Conservation (phyloP, 1,284 basidiomycete genomes). For the Mycena citricolor region DNA sequence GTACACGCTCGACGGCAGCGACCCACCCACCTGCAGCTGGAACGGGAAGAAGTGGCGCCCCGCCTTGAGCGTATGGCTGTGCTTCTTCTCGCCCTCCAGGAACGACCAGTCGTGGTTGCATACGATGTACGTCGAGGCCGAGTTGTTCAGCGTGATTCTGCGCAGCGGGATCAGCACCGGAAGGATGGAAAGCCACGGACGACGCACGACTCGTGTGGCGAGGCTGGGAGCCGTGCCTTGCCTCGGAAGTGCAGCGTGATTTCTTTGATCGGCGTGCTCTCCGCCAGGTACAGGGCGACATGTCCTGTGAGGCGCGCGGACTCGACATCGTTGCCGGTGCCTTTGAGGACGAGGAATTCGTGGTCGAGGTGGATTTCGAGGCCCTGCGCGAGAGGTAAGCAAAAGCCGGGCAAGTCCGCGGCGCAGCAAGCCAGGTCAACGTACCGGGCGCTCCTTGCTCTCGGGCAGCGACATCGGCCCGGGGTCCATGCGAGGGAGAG, state of each 20-base stretch:
- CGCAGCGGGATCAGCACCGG: conserved; percentile 22
- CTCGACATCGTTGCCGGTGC: conserved; percentile 82
- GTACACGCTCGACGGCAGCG: conserved; percentile 74
- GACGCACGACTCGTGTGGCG: conserved; percentile 66
- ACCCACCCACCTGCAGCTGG: conserved; percentile 78
- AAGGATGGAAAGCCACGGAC: conserved; percentile 20
- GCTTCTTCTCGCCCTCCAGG: conserved; percentile 74
- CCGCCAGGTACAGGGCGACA: conserved; percentile 74
- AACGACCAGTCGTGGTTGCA: conserved; percentile 89
- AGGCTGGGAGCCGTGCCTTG: conserved; percentile 72
- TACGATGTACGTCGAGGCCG: conserved; percentile 63
- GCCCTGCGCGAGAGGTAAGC: conserved; percentile 19
- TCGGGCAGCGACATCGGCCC: conserved; percentile 18
- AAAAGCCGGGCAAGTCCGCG: neutral
- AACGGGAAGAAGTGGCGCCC: conserved; percentile 88
- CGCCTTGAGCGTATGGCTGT: conserved; percentile 87
- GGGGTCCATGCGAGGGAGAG: conserved; percentile 12
- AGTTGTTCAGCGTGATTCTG: conserved; percentile 44
- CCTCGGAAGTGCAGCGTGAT: conserved; percentile 83
- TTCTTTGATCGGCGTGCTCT: conserved; percentile 84
- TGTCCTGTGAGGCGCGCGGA: conserved; percentile 75
- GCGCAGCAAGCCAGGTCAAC: neutral
- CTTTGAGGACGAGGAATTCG: conserved; percentile 70
- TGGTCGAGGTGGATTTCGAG: conserved; percentile 77
- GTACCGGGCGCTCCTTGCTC: conserved; percentile 21